Evolutionary conservation across 2,329 filamentous ascomycete species (phyloP), one percentile per base, ranked within the genome.

Genomic region (Clonostachys rosea): DNA sequence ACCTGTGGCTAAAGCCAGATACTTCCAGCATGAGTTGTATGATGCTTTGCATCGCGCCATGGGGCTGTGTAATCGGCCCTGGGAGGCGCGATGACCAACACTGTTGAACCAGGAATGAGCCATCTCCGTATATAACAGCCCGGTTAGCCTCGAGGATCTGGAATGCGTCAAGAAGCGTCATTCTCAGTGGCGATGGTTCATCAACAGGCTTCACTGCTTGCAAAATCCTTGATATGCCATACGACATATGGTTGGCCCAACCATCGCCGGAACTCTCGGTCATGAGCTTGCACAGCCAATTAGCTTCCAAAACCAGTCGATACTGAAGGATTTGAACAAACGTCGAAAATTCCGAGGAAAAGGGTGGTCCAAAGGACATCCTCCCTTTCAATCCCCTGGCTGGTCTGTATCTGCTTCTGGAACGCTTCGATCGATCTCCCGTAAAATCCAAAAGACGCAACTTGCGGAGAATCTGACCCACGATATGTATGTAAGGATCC

Each of bases 161-260:
- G 16, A 20, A 61, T 5, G 51, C 53, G 1, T 50, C 49, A 34
- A 61, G 48, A 2, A 63, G 46, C 12, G 35, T 52, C 16, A 36
- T 35, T 6, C 39, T 42, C 5, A 58, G 48, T 5, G 36, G 34
- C 5, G 16, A 52, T 2, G 2, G n/a, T 2, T 13, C 18, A 3
- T 4, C 34, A 8, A 3, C 9, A 1, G 40, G 24, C 0, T 46
- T 48, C 2, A 42, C 37, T 0, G 51, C 30, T 16, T 60, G 50
- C 13, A 63, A 39, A 14, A 63, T 46, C 10, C 39, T 54, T 0
- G 52, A 53, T 6, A 54, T 58, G 10, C 59, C 60, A 35, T 55
- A 56, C 0, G 58, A 16, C 58, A 63, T 60, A 9, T 63, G 60
- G 8, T 48, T 58, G 2, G 51, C 50, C 59, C 58, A 63, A 13